Evolutionary conservation across 495 filamentous ascomycete genomes (phyloP).

Genomic region (Trichoderma orchidacearum): DNA sequence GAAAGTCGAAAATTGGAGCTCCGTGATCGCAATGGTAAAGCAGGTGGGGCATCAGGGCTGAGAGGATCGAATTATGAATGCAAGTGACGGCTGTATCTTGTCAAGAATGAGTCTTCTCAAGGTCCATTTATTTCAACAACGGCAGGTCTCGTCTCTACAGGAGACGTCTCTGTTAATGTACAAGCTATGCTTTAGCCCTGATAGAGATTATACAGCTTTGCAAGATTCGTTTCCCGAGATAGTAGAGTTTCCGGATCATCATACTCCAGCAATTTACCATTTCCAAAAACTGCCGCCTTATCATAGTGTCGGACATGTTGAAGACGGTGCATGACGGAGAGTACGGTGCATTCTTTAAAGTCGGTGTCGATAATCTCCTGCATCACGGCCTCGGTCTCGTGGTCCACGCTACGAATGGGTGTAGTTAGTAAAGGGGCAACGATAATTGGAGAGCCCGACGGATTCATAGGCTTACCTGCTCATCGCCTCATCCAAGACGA

Average conservation of each 20-base stretch:
- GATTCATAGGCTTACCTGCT: slow-evolving; percentile 26
- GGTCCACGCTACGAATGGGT: slow-evolving; percentile 22
- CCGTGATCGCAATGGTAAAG: background rate
- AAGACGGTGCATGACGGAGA: slow-evolving; percentile 42
- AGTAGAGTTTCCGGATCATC: background rate
- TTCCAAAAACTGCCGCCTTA: slow-evolving; percentile 8
- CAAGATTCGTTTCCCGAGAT: background rate
- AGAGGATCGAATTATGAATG: no score
- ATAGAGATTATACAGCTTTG: background rate
- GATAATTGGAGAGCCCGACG: no score
- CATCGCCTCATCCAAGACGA: slow-evolving; percentile 36
- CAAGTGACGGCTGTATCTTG: no score
- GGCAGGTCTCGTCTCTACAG: no score
- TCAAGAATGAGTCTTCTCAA: no score
- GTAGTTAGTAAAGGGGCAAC: background rate
- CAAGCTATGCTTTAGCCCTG: no score
- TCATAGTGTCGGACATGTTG: slow-evolving; percentile 38
- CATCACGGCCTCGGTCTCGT: slow-evolving; percentile 41
- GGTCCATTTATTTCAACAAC: no score
- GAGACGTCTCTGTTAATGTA: no score
- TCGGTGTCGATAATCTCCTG: slow-evolving; percentile 41
- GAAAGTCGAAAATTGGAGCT: background rate
- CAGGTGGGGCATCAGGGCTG: background rate
- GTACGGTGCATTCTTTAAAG: slow-evolving; percentile 38
- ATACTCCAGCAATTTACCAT: slow-evolving; percentile 12